Evolutionary conservation across 2,329 filamentous ascomycete species (phyloP), one percentile per base, ranked within the genome.

Genomic region (Coniochaeta hoffmannii): DNA sequence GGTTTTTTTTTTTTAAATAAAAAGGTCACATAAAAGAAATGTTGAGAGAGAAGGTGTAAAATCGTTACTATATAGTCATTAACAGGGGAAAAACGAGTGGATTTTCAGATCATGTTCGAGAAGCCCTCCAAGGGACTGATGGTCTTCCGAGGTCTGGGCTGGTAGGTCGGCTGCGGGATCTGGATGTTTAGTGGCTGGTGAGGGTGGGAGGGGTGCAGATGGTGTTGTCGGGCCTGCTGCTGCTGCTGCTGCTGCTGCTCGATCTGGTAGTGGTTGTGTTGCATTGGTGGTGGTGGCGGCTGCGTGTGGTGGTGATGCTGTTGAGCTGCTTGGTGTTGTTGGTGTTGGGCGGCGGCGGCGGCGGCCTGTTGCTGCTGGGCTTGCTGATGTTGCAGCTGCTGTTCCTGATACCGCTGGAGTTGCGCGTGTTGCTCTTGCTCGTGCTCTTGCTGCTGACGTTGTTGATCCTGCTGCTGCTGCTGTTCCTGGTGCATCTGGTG

Each of bases 41-140:
- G n/a, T n/a, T n/a, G n/a, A n/a, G n/a, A n/a, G n/a, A n/a, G n/a
- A n/a, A n/a, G n/a, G n/a, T n/a, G n/a, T n/a, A n/a, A 22, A 22
- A 41, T 41, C 36, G 36, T 41, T 41, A 24, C 10, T 17, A 6
- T 17, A 6, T 28, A n/a, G 35, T 32, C 24, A 52, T 41, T 41
- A 41, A 19, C n/a, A n/a, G n/a, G n/a, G n/a, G n/a, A 26, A n/a
- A 49, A 50, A 49, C 11, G 17, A 4, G 24, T n/a, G 8, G 44
- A 15, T 38, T 26, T 53, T 70, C 65, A 78, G 61, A 78, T 78
- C 75, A 79, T 78, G 55, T 75, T 77, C 14, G 72, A 65, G 31
- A 74, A 63, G 30, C 69, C 70, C 32, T 77, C 70, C 38, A 74
- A 62, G 4, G 70, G 64, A 38, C 63, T 67, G 58, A 73, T 68